A percentile compares a stretch with the other conserved stretches of the same genome.
phyloP scores from a whole-genome alignment of 257 asterid genomes.

The Nicotiana tabacum region DNA sequence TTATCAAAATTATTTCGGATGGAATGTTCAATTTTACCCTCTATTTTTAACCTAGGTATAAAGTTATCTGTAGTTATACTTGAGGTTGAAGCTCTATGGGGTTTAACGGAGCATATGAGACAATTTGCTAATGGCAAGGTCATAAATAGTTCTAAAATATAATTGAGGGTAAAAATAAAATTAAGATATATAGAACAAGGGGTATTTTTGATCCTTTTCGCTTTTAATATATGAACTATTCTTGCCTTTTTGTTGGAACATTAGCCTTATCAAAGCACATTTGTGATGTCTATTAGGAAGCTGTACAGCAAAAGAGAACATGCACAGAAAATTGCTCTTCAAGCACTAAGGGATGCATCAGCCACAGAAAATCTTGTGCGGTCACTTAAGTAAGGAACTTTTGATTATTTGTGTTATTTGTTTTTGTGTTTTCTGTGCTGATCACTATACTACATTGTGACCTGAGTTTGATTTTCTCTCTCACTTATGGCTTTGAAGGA shows the following conservation, averaged over 20 bases:
- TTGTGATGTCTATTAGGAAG: constrained; percentile 49
- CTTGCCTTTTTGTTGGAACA: not conserved
- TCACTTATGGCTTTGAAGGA: constrained; percentile 27
- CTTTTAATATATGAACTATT: not conserved
- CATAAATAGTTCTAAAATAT: not conserved
- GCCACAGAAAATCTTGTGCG: constrained; percentile 91
- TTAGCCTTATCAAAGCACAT: not conserved
- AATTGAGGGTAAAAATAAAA: not conserved
- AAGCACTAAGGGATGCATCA: constrained; percentile 90
- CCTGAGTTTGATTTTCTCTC: not conserved
- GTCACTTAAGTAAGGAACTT: constrained; percentile 50
- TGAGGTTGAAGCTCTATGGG: no score
- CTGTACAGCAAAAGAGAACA: constrained; percentile 77
- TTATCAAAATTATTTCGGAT: no score
- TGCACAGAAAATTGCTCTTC: constrained; percentile 89
- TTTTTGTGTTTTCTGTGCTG: not conserved
- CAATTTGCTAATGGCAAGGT: no score
- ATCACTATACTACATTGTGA: not conserved
- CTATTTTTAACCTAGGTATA: no score
- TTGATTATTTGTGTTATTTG: not conserved
- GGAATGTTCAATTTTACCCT: no score
- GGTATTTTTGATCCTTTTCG: not conserved
- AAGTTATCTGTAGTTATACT: no score
- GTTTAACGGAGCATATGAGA: no score
- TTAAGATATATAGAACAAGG: not conserved